phyloP scores from a whole-genome alignment of 2,329 filamentous ascomycete genomes.

The Clonostachys rosea region DNA sequence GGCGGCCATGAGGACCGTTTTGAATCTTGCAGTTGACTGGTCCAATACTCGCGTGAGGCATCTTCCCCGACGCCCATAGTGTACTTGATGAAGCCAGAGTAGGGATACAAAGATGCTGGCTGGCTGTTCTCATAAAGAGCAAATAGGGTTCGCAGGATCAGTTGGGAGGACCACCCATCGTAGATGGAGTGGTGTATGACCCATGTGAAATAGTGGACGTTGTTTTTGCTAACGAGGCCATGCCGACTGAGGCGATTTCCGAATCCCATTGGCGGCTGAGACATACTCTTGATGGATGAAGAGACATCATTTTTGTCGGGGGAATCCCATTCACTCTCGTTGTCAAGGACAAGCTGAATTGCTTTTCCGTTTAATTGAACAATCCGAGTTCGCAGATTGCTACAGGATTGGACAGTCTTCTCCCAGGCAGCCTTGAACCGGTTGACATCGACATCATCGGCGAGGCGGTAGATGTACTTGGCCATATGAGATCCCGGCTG shows the following conservation, averaged over 20 bases:
- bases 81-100: conserved; percentile 29
- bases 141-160: conserved; percentile 1
- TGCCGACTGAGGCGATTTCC: conserved; percentile 1
- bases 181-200: conserved; percentile 16
- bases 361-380: conserved; percentile 7
- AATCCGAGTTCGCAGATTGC: not conserved
- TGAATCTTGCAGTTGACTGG: not conserved
- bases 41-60: not conserved
- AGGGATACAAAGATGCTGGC: conserved; percentile 4
- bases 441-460: not conserved
- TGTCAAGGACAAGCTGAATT: conserved; percentile 11
- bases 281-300: not conserved
- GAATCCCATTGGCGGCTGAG: conserved; percentile 1
- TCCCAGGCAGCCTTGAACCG: not conserved
- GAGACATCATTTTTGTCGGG: not conserved
- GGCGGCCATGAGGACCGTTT: conserved; percentile 3
- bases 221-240: conserved; percentile 9
- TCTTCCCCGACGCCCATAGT: conserved; percentile 20
- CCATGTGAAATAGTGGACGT: conserved; percentile 10
- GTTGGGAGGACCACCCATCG: conserved; percentile 13
- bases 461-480: not conserved
- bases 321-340: not conserved
- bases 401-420: not conserved
- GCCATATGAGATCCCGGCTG: not conserved
- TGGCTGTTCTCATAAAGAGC: not conserved